Base-by-base conservation (phyloP, 352 stramenopile species). In the Phytophthora europaea region DNA sequence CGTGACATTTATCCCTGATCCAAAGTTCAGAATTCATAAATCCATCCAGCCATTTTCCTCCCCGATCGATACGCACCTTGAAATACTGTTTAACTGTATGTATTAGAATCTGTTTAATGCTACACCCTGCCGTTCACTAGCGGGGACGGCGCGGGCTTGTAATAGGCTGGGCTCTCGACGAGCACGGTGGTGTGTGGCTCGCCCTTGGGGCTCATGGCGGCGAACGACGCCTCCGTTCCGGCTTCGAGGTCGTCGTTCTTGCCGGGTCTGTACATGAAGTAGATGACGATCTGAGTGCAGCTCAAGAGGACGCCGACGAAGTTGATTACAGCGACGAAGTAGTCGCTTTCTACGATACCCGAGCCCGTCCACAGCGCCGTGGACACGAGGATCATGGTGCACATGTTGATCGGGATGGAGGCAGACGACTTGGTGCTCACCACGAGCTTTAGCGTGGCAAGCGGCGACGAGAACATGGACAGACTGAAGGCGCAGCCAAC, bases 281-380 rank as follows among this genome's bases (percentile, higher is more conserved):
- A 91, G 40, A 92, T 72, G 6, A 76, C 50, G 52, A 89, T 73
- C 54, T 93, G 83, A 9, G 80, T 48, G 53, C 48, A 43, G 6
- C 80, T 79, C 22, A 90, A 72, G 13, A 75, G 15, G 31, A 85
- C 61, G 45, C 76, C 80, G 22, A 90, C 62, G 12, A 62, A 16
- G 15, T 80, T 87, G 15, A 75, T 67, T 9, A 61, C 33, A 23
- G 48, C 62, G 6, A 76, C 69, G 20, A 76, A 76, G 48, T 67
- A 72, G 63, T 76, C 63, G 57, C 26, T 68, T 15, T 80, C 60
- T 15, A 75, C 60, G 56, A 73, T 50, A 13, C 68, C 64, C 0
- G 72, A 18, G 6, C 26, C 65, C 7, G 68, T 62, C 73, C 73
- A 80, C 16, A 80, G 65, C 31, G 34, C 64, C 2, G 59, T 64